Evolutionary conservation across 768 basidiomycete species (phyloP).

Genomic region (Sporobolomyces phaffii): DNA sequence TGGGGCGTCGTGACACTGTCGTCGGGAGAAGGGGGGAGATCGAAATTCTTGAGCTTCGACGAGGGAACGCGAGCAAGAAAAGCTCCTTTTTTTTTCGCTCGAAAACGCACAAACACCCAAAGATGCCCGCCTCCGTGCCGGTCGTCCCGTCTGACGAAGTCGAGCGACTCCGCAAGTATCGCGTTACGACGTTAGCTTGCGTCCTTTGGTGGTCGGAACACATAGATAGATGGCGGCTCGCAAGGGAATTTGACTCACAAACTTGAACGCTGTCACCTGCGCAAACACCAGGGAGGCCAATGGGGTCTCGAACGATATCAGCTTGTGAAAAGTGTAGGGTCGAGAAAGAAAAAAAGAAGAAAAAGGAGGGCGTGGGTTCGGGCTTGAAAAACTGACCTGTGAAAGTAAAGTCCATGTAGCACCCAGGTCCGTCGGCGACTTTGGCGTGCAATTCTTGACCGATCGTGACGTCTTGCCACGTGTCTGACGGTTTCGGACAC

Average conservation of each 20-base stretch:
- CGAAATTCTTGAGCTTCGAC: too few species aligned
- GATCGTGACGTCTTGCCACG: slow-evolving; percentile 7
- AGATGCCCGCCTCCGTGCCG: not conserved
- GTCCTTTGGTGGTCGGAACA: too few species aligned
- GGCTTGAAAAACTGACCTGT: slow-evolving; percentile 1
- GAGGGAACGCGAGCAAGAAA: too few species aligned
- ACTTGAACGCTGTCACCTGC: slow-evolving; percentile 19
- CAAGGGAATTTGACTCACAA: not conserved
- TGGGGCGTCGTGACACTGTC: not conserved
- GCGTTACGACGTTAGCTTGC: too few species aligned
- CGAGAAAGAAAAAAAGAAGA: too few species aligned
- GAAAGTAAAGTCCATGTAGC: slow-evolving; percentile 8
- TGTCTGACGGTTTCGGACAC: slow-evolving; percentile 9
- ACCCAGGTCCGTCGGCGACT: slow-evolving; percentile 14
- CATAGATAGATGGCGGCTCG: too few species aligned
- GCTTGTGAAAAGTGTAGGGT: too few species aligned
- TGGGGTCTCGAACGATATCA: too few species aligned
- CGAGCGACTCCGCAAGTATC: too few species aligned
- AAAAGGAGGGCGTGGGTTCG: too few species aligned
- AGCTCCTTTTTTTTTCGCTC: too few species aligned
- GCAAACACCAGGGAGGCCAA: too few species aligned
- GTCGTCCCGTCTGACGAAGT: slow-evolving; percentile 23
- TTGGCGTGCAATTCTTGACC: slow-evolving; percentile 1
- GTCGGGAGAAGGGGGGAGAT: not conserved
- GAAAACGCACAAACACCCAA: slow-evolving; percentile 27